Percentiles rank a stretch among this genome's conserved stretches.
phyloP scores from a whole-genome alignment of 768 basidiomycete species.

The Suillus americanus region DNA sequence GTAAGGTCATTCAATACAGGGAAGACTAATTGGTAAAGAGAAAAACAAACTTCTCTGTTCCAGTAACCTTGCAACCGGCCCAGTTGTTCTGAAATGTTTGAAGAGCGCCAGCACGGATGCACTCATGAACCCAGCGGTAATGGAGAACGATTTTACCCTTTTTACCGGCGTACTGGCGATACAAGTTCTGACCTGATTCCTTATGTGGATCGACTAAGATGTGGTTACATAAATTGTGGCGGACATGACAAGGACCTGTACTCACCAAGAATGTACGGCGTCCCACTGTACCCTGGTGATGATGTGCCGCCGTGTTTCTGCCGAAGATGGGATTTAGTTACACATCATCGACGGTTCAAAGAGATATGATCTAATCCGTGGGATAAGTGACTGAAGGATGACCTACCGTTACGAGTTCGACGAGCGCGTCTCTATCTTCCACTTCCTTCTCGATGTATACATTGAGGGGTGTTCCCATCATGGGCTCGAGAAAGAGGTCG shows the following conservation, averaged over 20 bases:
- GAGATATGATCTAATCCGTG: neutral
- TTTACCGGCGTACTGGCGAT: constrained; percentile 75
- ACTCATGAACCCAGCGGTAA: constrained; percentile 75
- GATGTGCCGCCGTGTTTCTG: constrained; percentile 80
- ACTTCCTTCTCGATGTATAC: constrained; percentile 85
- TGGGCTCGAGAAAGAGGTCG: constrained; percentile 75
- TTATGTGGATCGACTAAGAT: constrained; percentile 72
- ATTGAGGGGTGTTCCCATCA: constrained; percentile 72
- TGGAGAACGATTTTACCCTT: constrained; percentile 78
- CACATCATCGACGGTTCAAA: neutral
- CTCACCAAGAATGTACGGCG: constrained; percentile 78
- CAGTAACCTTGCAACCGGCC: constrained; percentile 80
- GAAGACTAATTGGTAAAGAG: neutral
- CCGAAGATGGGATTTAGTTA: constrained; percentile 4
- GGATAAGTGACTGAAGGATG: constrained; percentile 5
- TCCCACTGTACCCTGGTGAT: constrained; percentile 74
- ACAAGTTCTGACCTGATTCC: constrained; percentile 77
- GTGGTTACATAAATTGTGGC: neutral
- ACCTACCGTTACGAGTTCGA: constrained; percentile 67
- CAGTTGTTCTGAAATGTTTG: constrained; percentile 77
- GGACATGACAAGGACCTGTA: constrained; percentile 14
- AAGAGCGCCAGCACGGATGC: constrained; percentile 64
- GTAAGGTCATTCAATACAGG: constrained; percentile 4
- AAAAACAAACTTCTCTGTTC: constrained; percentile 62
- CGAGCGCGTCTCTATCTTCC: constrained; percentile 61